These are phyloP conservation scores for Aspergillus baeticus DNA, from an alignment of 495 filamentous ascomycete genomes.

Conservation along the genomic window DNA sequence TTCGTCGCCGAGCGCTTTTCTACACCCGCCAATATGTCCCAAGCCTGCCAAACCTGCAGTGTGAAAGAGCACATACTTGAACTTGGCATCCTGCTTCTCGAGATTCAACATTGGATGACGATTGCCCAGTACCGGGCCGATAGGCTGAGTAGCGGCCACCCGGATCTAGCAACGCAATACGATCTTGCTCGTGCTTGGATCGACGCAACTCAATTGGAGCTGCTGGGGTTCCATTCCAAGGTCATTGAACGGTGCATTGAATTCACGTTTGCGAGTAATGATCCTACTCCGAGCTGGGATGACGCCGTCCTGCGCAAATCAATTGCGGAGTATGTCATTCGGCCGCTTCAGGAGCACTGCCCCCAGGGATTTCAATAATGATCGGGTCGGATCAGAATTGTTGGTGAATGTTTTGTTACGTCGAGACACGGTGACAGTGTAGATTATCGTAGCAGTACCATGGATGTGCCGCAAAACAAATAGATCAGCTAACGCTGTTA, in stretches of 20 bases:
- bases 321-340: constrained; percentile 8
- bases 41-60: not conserved
- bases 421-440: too few relatives aligned
- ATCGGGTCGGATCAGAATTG: too few relatives aligned
- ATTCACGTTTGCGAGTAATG: constrained; percentile 7
- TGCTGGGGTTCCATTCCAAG: constrained; percentile 3
- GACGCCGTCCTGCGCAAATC: constrained; percentile 7
- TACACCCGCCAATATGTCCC: too few relatives aligned
- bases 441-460: too few relatives aligned
- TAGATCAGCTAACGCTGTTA: too few relatives aligned
- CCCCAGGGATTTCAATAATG: not conserved
- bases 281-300: not conserved
- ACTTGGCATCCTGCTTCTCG: constrained; percentile 13
- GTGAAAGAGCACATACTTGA: constrained; percentile 1
- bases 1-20: not conserved
- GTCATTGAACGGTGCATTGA: constrained; percentile 6
- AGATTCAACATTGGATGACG: not conserved
- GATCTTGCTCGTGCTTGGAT: not conserved
- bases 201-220: not conserved
- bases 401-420: too few relatives aligned
- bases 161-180: not conserved
- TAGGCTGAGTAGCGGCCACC: not conserved
- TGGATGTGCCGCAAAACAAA: too few relatives aligned
- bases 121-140: not conserved
- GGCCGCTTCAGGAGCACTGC: constrained; percentile 11